Conservation (phyloP, 2,329 filamentous ascomycete species). For the Hymenoscyphus fraxineus region DNA sequence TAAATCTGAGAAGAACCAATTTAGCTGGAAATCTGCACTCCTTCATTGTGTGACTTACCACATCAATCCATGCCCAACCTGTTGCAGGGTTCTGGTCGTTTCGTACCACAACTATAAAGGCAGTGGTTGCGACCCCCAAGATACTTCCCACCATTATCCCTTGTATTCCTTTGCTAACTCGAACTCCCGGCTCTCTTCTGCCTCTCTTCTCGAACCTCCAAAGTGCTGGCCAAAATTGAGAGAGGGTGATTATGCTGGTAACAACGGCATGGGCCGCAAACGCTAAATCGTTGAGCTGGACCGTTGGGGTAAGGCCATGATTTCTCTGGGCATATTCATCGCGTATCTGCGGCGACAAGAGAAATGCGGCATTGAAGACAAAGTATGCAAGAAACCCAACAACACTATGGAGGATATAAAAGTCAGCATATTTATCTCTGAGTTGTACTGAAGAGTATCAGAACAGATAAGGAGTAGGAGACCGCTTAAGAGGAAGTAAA, state of each 20-base stretch:
- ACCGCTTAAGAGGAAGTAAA: too few relatives aligned
- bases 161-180: constrained; percentile 57
- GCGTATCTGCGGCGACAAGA: constrained; percentile 74
- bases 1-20: constrained; percentile 40
- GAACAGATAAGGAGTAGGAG: too few relatives aligned
- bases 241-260: constrained; percentile 68
- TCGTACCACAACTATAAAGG: constrained; percentile 42
- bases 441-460: too few relatives aligned
- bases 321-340: constrained; percentile 81
- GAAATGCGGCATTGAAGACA: constrained; percentile 41
- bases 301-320: constrained; percentile 71
- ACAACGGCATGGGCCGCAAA: constrained; percentile 81
- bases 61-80: constrained; percentile 60
- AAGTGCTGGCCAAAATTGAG: constrained; percentile 66
- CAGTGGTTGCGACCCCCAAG: constrained; percentile 47
- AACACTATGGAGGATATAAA: constrained; percentile 26
- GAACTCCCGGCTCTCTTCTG: constrained; percentile 47
- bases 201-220: constrained; percentile 71
- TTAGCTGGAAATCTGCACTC: background rate
- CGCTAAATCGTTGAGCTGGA: constrained; percentile 82
- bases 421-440: too few relatives aligned
- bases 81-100: constrained; percentile 39
- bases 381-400: constrained; percentile 68
- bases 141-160: constrained; percentile 69
- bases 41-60: constrained; percentile 35